Evolutionary conservation across 2,329 filamentous ascomycete species (phyloP), one percentile per base, ranked within the genome.

Genomic region (Thermothelomyces thermophilus): DNA sequence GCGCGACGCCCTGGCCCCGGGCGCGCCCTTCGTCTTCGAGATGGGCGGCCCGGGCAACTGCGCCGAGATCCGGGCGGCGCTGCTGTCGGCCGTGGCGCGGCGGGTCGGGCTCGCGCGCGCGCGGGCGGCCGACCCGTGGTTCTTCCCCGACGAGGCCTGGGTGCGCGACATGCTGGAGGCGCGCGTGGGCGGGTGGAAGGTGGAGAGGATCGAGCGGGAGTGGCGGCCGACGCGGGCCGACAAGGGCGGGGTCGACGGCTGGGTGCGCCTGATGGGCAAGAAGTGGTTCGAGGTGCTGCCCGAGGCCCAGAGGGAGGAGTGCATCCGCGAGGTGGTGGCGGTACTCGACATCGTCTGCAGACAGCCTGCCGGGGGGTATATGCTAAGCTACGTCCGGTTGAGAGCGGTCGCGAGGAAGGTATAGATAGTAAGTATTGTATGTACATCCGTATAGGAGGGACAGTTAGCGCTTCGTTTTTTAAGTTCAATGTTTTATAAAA

Each of bases 11-110:
- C 71, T 87, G 2, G 71, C 68, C 30, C 74, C 77, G 0, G 74
- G 73, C 10, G 84, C 81, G 1, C 60, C 58, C 0, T 82, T 87
- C 51, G 74, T 77, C 9, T 86, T 87, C 58, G 84, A 88, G 64
- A 84, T 84, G 79, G 84, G 85, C 46, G 84, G 83, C 0, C 73
- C 82, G 43, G 85, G 84, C 17, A 87, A 87, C 64, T 73, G 85
- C 1, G 68, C 72, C 1, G 84, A 87, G 64, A 75, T 84, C 57
- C 73, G 78, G 24, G 70, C 77, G 0, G 79, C 79, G 2, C 67
- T 86, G 7, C 66, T 82, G 3, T 68, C 71, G 14, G 75, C 75
- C 1, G 68, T 84, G 1, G 64, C 71, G 14, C 70, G 74, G 1
- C 74, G 78, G 1, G 62, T 81, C 0, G 69, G 77, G 0, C 56